Percentiles rank a stretch among this genome's conserved stretches.
These are phyloP conservation scores for Pichia ethanolica DNA, from an alignment of 805 yeast genomes.

Conservation along the genomic window DNA sequence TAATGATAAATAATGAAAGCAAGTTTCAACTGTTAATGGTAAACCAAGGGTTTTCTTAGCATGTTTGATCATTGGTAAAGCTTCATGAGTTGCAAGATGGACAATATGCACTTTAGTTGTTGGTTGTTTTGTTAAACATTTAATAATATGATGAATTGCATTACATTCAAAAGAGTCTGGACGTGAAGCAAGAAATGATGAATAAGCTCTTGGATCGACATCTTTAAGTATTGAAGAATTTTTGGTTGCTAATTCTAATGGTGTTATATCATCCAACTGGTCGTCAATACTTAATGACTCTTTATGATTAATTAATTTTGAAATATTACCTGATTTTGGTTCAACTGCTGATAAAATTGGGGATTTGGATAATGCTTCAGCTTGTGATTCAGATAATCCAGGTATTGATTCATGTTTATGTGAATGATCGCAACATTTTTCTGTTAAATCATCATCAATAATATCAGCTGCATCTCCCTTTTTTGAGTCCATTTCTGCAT, in stretches of 20 bases:
- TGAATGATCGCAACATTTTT: slow-evolving; percentile 12
- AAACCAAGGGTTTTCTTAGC: slow-evolving; percentile 49
- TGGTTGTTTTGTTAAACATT: slow-evolving; percentile 51
- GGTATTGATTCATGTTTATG: slow-evolving; percentile 2
- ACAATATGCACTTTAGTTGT: slow-evolving; percentile 76
- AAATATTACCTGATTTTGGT: slow-evolving; percentile 44
- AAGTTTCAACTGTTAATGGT: slow-evolving; percentile 82
- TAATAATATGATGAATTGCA: slow-evolving; percentile 68
- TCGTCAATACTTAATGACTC: slow-evolving; percentile 4
- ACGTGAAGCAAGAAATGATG: slow-evolving; percentile 71
- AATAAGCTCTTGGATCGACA: slow-evolving; percentile 57
- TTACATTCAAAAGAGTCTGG: slow-evolving; percentile 85
- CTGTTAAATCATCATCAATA: background rate
- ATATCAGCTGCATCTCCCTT: slow-evolving; percentile 33
- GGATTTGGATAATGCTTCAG: slow-evolving; percentile 45
- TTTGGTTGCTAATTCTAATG: slow-evolving; percentile 18
- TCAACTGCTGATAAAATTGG: slow-evolving; percentile 52
- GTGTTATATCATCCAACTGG: slow-evolving; percentile 19
- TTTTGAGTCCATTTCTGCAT: slow-evolving; percentile 66
- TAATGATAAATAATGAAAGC: slow-evolving; percentile 83
- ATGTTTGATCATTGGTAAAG: slow-evolving; percentile 60
- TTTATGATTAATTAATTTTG: slow-evolving; percentile 28
- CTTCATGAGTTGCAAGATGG: slow-evolving; percentile 81
- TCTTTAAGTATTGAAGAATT: slow-evolving; percentile 26
- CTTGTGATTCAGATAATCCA: slow-evolving; percentile 41